Base-by-base conservation (phyloP, 305 asterid genomes). In the Solanum aculeatissimum region DNA sequence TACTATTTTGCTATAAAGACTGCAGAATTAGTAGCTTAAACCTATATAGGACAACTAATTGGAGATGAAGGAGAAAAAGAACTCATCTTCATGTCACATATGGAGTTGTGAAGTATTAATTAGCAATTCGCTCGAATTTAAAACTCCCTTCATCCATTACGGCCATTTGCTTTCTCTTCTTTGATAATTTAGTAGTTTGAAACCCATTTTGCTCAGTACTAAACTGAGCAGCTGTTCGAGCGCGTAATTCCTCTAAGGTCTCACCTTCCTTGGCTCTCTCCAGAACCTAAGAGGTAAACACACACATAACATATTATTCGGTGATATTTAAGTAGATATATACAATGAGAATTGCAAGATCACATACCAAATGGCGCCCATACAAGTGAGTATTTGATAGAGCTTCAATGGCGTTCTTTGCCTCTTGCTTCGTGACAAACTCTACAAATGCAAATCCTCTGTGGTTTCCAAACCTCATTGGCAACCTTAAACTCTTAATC, bases 361-460 rank as follows among this genome's bases (percentile, higher is more conserved):
- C 45, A 88, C 94, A n/a, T 93, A 96, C 99, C 99, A 97, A 85
- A 92, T 89, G 98, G 81, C 99, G 99, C 47, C 98, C 99, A 21
- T 95, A 97, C 81, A 97, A 92, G 92, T 97, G 99, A 53, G 96
- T 89, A 86, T 78, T 95, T 54, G 97, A 90, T 87, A 94, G 94
- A 86, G 97, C 92, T 89, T 91, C 86, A 77, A 95, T 93, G 81
- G 98, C 99, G 83, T 92, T 95, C 82, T 88, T 89, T 68, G 98
- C 94, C 87, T 97, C 99, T 91, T 97, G 98, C 88, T 95, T 97
- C 7, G 98, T 95, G 43, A 91, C 89, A 38, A 84, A 97, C 90
- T 97, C 99, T 32, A 97, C 93, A 68, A 97, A 97, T 85, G 98
- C 97, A 88, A 97, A 97, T 74, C 99, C 99, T 89, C 98, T 90